Percentiles rank a stretch among this genome's conserved stretches.
Conservation (phyloP, 257 asterid genomes). For the Linaria vulgaris region DNA sequence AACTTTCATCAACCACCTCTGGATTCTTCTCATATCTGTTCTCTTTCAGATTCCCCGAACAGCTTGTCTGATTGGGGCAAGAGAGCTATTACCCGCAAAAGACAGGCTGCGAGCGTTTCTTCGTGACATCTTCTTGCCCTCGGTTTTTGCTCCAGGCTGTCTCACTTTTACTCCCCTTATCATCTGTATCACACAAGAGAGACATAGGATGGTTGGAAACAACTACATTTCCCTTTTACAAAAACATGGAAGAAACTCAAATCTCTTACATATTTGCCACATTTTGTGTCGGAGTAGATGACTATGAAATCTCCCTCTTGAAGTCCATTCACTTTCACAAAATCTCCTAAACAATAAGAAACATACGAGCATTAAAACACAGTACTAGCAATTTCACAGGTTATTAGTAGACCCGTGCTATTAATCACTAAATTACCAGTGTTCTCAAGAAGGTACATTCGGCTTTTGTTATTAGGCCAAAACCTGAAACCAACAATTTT, state of each 20-base stretch:
- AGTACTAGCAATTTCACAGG: not conserved
- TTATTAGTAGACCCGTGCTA: too few relatives aligned
- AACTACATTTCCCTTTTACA: not conserved
- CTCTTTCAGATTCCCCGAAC: constrained; percentile 25
- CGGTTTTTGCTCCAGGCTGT: constrained; percentile 54
- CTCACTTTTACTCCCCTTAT: constrained; percentile 90
- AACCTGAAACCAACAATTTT: constrained; percentile 36
- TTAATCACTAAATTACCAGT: not conserved
- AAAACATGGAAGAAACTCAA: not conserved
- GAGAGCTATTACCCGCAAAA: constrained; percentile 39
- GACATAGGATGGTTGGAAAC: too few relatives aligned
- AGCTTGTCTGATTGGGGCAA: constrained; percentile 43
- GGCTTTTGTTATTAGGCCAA: constrained; percentile 89
- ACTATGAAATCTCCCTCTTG: constrained; percentile 72
- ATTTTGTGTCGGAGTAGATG: constrained; percentile 60
- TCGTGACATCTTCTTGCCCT: constrained; percentile 68
- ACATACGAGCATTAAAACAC: not conserved
- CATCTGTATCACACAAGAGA: constrained; percentile 40
- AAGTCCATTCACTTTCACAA: constrained; percentile 61
- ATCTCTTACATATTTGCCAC: constrained; percentile 78
- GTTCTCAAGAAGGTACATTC: constrained; percentile 93
- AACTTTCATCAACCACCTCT: not conserved
- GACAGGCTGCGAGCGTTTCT: constrained; percentile 47
- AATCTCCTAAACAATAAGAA: constrained; percentile 42
- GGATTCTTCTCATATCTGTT: not conserved